These are phyloP conservation scores for Noccaea caerulescens DNA, from an alignment of 345 rosid genomes.

Conservation along the genomic window DNA sequence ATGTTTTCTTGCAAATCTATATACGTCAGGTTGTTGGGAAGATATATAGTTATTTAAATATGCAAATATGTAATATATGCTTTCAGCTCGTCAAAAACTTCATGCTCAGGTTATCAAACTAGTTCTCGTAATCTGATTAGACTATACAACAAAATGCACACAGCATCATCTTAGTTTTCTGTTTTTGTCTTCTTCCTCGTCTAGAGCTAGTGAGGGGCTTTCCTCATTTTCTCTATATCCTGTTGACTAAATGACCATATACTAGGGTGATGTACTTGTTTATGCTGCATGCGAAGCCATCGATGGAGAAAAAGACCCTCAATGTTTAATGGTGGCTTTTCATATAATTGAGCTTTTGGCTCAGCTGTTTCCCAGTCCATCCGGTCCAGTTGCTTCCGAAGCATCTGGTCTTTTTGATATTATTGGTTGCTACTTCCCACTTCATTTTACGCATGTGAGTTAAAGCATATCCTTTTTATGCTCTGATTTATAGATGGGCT, in stretches of 20 bases:
- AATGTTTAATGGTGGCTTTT: constrained; percentile 77
- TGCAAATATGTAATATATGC: constrained; percentile 6
- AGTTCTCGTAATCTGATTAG: neutral
- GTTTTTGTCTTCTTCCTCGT: constrained; percentile 8
- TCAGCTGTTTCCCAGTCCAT: constrained; percentile 65
- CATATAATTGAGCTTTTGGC: constrained; percentile 71
- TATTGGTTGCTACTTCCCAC: constrained; percentile 82
- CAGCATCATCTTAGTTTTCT: constrained; percentile 1
- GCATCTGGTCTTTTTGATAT: constrained; percentile 65
- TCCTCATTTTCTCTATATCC: constrained; percentile 4
- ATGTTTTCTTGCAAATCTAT: constrained; percentile 11
- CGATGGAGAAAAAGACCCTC: constrained; percentile 93
- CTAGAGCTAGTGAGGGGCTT: constrained; percentile 2
- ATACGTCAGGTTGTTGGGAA: constrained; percentile 1
- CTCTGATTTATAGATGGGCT: constrained; percentile 10
- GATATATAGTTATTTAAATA: neutral
- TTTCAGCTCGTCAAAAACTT: constrained; percentile 1
- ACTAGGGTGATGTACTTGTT: constrained; percentile 64
- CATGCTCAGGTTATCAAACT: neutral
- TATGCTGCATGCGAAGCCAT: constrained; percentile 73
- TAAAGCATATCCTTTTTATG: constrained; percentile 11
- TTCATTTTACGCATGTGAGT: constrained; percentile 95
- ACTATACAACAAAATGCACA: neutral
- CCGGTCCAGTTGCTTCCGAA: constrained; percentile 62
- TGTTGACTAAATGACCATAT: constrained; percentile 16